Conservation (phyloP, 2,329 filamentous ascomycete species). For the Balansia obtecta region DNA sequence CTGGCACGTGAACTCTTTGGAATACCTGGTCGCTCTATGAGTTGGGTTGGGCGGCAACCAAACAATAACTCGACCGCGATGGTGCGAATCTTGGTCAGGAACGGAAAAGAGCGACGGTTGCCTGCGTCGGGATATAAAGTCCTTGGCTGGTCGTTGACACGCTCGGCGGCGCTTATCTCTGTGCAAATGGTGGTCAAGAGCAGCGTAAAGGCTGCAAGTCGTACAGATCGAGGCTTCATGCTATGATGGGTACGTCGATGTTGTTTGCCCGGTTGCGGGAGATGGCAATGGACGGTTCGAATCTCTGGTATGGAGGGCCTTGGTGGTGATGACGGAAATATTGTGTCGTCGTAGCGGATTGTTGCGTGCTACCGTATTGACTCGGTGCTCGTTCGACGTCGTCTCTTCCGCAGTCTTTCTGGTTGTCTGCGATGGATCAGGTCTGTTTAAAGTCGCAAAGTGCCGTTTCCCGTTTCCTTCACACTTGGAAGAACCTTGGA, state of each 20-base stretch:
- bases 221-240: conserved; percentile 1
- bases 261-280: background rate
- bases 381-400: background rate
- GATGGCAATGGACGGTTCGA: background rate
- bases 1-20: conserved; percentile 25
- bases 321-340: background rate
- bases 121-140: conserved; percentile 3
- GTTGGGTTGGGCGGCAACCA: conserved; percentile 27
- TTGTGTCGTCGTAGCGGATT: background rate
- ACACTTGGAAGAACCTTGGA: too few species aligned
- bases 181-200: background rate
- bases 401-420: background rate
- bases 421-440: too few species aligned
- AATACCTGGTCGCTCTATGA: conserved; percentile 12
- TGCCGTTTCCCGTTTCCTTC: too few species aligned
- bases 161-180: background rate
- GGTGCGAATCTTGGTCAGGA: conserved; percentile 38
- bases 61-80: conserved; percentile 37
- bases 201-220: background rate
- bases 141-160: background rate
- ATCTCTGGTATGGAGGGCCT: background rate
- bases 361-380: too few species aligned
- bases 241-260: background rate
- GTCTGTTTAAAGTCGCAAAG: too few species aligned
- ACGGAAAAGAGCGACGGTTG: conserved; percentile 27